A percentile compares a stretch with the other conserved stretches of the same genome.
Evolutionary conservation across 306 rosid species (phyloP).

Genomic region (Acacia crassicarpa): DNA sequence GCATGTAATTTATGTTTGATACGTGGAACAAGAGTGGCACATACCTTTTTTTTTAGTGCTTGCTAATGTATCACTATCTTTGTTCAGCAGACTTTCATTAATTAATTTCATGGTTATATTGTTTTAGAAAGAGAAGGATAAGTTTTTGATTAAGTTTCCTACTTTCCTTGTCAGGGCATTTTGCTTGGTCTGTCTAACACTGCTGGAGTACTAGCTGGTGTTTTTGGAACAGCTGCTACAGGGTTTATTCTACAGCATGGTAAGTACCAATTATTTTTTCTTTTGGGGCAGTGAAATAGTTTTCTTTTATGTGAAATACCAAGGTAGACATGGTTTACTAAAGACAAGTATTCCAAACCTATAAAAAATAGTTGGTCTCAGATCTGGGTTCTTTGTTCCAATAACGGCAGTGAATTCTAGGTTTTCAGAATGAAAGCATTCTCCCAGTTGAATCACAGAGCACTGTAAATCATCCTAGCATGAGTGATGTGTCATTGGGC

Average conservation of each 20-base stretch:
- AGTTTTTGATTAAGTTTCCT: constrained; percentile 10
- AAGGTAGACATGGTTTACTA: not conserved
- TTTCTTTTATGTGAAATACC: not conserved
- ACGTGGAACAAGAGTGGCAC: not conserved
- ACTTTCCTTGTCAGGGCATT: constrained; percentile 57
- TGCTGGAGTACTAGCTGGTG: constrained; percentile 99
- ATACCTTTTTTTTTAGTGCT: not conserved
- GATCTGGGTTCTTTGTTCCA: not conserved
- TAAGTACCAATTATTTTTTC: constrained; percentile 35
- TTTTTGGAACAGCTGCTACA: constrained; percentile 97
- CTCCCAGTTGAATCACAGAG: not conserved
- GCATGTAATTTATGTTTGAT: constrained; percentile 6
- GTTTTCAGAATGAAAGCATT: not conserved
- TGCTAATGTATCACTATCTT: constrained; percentile 15
- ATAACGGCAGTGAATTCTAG: not conserved
- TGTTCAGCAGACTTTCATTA: not conserved
- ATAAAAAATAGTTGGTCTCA: not conserved
- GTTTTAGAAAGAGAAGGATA: not conserved
- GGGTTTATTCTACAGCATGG: constrained; percentile 95
- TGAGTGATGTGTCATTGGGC: not conserved
- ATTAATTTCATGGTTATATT: not conserved
- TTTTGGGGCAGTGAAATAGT: not conserved
- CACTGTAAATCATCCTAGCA: not conserved
- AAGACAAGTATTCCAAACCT: not conserved
- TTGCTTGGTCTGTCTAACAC: constrained; percentile 95